Evolutionary conservation across 129 eudicot genomes (phyloP), one percentile per base, ranked within the genome.

Genomic region (Silybum marianum): DNA sequence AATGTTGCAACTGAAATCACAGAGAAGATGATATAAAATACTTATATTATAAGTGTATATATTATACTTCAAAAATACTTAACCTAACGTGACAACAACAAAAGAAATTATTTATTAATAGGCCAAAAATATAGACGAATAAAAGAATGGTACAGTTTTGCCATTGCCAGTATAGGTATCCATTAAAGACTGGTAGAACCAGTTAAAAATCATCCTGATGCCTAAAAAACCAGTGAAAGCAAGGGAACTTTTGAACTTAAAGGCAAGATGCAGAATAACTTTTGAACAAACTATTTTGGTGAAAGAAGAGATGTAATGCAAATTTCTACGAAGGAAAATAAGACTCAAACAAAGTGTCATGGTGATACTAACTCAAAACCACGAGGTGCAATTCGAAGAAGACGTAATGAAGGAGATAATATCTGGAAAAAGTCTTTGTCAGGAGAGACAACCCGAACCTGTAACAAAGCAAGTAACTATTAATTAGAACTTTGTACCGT

Each of bases 361-460:
- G 21, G 69, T n/a, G 32, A 79, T 72, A 93, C 97, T 92, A 81
- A 92, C 99, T 89, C 97, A 72, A 88, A 83, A 51, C 99, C 99
- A 84, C 99, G 99, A 75, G 99, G 97, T 79, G 98, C 95, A 70
- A 91, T 89, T 83, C 99, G 90, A 84, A 95, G 75, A 79, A 95
- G 98, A 60, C 98, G 99, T 75, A 95, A 85, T 4, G 99, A 95
- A 63, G 99, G 99, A 76, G 99, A 95, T 78, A 95, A 85, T 78
- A 95, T 95, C 89, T 95, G 98, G 72, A 95, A 95, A 81, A 95
- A 95, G 78, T 95, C 99, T 87, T 93, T 95, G 84, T 95, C 99
- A 0, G 99, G 99, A 78, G 99, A 95, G 86, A 95, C 99, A 83
- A 95, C 97, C 81, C 98, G 90, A 40, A 95, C 99, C 99, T 95